Conservation (phyloP, 208 protist genomes). For the Trypanosoma grayi region DNA sequence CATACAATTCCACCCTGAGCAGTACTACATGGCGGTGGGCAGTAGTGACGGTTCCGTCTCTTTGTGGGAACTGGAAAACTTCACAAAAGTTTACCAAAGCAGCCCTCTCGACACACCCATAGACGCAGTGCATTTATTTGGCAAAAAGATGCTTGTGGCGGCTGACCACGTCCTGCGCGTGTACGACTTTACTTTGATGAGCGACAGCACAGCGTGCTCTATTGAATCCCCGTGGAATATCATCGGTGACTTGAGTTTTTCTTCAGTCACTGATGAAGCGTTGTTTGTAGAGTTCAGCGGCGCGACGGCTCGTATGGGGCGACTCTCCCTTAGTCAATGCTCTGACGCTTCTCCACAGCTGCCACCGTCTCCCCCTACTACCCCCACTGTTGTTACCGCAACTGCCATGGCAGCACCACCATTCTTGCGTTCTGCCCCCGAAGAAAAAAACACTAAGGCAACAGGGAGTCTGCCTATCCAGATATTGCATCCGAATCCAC, state of each 20-base stretch:
- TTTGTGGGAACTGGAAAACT: constrained; percentile 71
- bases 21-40: constrained; percentile 63
- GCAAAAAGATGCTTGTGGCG: constrained; percentile 57
- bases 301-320: constrained; percentile 39
- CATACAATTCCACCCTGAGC: constrained; percentile 77
- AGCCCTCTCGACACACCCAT: constrained; percentile 43
- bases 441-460: background rate
- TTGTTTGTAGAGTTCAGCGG: constrained; percentile 69
- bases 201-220: constrained; percentile 29
- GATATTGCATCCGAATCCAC: background rate
- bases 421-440: background rate
- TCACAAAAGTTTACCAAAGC: constrained; percentile 55
- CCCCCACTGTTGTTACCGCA: background rate
- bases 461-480: background rate
- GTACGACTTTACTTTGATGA: constrained; percentile 50
- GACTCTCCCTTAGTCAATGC: constrained; percentile 28
- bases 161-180: constrained; percentile 47
- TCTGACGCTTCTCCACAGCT: too few relatives aligned
- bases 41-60: constrained; percentile 76
- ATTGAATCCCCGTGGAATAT: constrained; percentile 68
- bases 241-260: constrained; percentile 63
- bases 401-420: background rate
- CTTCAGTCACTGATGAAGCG: constrained; percentile 53
- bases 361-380: too few relatives aligned
- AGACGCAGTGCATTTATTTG: constrained; percentile 63